Conservation (phyloP, 2,329 filamentous ascomycete species). For the Penicillium sp. region DNA sequence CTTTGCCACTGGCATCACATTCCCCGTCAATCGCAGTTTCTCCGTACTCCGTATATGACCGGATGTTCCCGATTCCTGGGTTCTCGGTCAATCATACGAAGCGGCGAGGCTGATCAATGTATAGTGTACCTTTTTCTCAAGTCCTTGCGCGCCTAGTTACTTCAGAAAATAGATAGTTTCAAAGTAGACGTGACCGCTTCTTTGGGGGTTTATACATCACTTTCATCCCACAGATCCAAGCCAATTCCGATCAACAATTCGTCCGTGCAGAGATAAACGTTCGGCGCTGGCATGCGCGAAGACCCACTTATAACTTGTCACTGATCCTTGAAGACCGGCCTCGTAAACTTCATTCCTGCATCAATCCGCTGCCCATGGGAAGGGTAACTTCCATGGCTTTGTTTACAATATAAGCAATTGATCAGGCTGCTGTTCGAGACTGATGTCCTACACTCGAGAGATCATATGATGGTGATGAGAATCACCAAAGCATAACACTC, state of each 20-base stretch:
- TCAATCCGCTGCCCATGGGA: not conserved
- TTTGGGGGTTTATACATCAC: not conserved
- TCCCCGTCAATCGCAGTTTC: not conserved
- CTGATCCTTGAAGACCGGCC: not conserved
- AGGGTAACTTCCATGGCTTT: too few relatives aligned
- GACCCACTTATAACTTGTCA: slow-evolving; percentile 9
- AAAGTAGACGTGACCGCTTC: slow-evolving; percentile 4
- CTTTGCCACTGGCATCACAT: slow-evolving; percentile 19
- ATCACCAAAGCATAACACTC: too few relatives aligned
- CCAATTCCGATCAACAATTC: not conserved
- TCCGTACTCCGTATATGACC: not conserved
- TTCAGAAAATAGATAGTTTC: too few relatives aligned
- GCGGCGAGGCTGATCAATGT: not conserved
- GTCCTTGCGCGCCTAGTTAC: not conserved
- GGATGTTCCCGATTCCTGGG: not conserved
- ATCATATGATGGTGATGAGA: too few relatives aligned
- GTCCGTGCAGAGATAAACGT: slow-evolving; percentile 8
- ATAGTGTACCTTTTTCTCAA: not conserved
- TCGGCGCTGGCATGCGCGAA: slow-evolving; percentile 6
- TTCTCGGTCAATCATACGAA: not conserved
- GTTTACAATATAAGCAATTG: too few relatives aligned
- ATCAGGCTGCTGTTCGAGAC: too few relatives aligned
- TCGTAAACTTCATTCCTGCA: not conserved
- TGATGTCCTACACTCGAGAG: too few relatives aligned
- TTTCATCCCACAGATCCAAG: not conserved